A percentile compares a stretch with the other conserved stretches of the same genome.
phyloP scores from a whole-genome alignment of 805 yeast species.

The Barnettozyma salicaria region DNA sequence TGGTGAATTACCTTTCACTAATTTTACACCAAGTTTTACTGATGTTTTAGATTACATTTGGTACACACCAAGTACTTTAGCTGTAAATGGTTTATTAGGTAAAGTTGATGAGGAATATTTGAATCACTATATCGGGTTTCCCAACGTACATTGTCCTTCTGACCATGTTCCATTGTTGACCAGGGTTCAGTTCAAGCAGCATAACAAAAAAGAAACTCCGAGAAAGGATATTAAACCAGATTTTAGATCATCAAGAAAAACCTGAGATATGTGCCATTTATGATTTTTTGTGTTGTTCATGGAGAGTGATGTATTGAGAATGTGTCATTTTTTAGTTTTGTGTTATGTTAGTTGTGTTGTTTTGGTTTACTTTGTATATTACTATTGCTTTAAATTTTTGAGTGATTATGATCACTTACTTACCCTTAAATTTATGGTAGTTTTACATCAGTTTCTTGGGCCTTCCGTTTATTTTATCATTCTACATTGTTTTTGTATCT shows the following conservation, averaged over 20 bases:
- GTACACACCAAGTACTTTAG: conserved; percentile 78
- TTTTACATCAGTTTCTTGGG: neutral
- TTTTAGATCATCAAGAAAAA: conserved; percentile 28
- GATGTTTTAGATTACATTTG: conserved; percentile 94
- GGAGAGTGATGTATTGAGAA: neutral
- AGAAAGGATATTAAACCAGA: conserved; percentile 22
- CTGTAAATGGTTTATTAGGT: conserved; percentile 83
- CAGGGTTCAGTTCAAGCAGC: conserved; percentile 40
- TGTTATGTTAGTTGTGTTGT: no score
- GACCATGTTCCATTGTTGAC: conserved; percentile 89
- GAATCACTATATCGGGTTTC: conserved; percentile 79
- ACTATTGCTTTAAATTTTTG: no score
- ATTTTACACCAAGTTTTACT: conserved; percentile 88
- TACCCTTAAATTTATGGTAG: neutral
- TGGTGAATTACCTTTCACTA: conserved; percentile 91
- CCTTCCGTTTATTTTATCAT: neutral
- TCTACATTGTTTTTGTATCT: neutral
- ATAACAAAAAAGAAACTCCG: conserved; percentile 29
- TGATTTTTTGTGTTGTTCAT: neutral
- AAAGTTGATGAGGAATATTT: conserved; percentile 75
- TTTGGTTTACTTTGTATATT: no score
- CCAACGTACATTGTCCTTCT: conserved; percentile 88
- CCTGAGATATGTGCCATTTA: conserved; percentile 12
- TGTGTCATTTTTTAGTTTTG: no score
- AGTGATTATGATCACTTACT: conserved; percentile 3